phyloP scores from a whole-genome alignment of 2,329 filamentous ascomycete genomes.

The Cladosporium sp. region DNA sequence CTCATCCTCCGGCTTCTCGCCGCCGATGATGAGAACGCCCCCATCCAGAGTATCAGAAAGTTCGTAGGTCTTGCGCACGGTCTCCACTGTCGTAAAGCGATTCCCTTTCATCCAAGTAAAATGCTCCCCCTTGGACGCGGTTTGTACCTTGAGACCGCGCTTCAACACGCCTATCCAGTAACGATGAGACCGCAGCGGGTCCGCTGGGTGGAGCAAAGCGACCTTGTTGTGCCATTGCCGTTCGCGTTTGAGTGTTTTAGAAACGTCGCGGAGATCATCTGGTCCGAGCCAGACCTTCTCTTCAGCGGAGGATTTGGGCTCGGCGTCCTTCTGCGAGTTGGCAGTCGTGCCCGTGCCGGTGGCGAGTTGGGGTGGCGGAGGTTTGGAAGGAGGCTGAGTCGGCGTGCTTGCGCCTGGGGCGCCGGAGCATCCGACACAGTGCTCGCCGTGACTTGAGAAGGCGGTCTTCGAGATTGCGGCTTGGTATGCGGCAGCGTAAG shows the following conservation, averaged over 20 bases:
- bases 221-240: constrained; percentile 11
- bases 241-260: constrained; percentile 1
- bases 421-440: not conserved
- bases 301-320: not conserved
- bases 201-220: constrained; percentile 16
- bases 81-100: constrained; percentile 28
- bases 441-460: not conserved
- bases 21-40: constrained; percentile 23
- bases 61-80: constrained; percentile 27
- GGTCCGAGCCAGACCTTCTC: constrained; percentile 12
- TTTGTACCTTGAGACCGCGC: not conserved
- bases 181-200: constrained; percentile 18
- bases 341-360: too few species aligned
- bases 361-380: not conserved
- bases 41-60: constrained; percentile 17
- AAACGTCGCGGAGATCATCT: constrained; percentile 20
- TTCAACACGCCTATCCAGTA: constrained; percentile 34
- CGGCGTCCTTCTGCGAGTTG: not conserved
- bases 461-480: not conserved
- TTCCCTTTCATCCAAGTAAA: constrained; percentile 33
- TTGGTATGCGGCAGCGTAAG: constrained; percentile 4
- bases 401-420: not conserved
- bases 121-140: constrained; percentile 17
- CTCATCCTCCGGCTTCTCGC: constrained; percentile 19
- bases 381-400: not conserved